Conservation (phyloP, 176 grass and related monocot species). For the maize (Zea mays) region DNA sequence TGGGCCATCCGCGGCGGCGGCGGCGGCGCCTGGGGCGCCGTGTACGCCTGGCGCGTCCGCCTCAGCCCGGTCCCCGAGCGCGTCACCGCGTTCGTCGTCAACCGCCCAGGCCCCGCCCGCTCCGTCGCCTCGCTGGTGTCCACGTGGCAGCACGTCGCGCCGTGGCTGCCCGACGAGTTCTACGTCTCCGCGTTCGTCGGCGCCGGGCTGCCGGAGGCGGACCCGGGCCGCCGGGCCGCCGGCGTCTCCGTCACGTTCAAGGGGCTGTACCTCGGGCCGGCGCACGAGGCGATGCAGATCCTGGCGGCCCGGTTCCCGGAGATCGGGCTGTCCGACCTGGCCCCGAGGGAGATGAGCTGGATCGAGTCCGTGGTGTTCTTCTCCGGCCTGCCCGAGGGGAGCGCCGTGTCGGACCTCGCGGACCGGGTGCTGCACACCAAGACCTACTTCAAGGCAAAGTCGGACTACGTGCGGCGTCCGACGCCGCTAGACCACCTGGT, state of each 20-base stretch:
- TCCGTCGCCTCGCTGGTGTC: slow-evolving; percentile 44
- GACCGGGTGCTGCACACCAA: slow-evolving; percentile 50
- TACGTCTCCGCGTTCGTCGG: slow-evolving; percentile 78
- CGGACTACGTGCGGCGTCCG: slow-evolving; percentile 57
- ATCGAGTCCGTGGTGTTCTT: slow-evolving; percentile 76
- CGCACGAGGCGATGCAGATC: slow-evolving; percentile 32
- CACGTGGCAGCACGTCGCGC: slow-evolving; percentile 60
- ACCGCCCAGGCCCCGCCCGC: slow-evolving; percentile 34
- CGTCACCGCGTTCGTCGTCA: slow-evolving; percentile 62
- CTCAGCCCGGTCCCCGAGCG: slow-evolving; percentile 49
- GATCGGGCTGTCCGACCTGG: slow-evolving; percentile 33
- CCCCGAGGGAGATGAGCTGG: slow-evolving; percentile 63
- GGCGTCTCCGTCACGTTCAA: slow-evolving; percentile 67
- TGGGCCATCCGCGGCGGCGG: slow-evolving; percentile 87
- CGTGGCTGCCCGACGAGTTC: slow-evolving; percentile 75
- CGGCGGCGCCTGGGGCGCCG: slow-evolving; percentile 65
- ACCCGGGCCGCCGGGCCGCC: slow-evolving; percentile 26
- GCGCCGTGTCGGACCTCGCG: slow-evolving; percentile 37
- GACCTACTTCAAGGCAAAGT: slow-evolving; percentile 85
- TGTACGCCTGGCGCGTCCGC: slow-evolving; percentile 59
- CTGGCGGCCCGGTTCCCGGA: slow-evolving; percentile 39
- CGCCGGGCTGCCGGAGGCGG: slow-evolving; percentile 37
- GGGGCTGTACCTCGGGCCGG: slow-evolving; percentile 59
- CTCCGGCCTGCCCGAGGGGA: slow-evolving; percentile 53
- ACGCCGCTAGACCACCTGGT: slow-evolving; percentile 14